These are phyloP conservation scores for Dionaea muscipula DNA, from an alignment of 179 eudicot species.

Conservation along the genomic window DNA sequence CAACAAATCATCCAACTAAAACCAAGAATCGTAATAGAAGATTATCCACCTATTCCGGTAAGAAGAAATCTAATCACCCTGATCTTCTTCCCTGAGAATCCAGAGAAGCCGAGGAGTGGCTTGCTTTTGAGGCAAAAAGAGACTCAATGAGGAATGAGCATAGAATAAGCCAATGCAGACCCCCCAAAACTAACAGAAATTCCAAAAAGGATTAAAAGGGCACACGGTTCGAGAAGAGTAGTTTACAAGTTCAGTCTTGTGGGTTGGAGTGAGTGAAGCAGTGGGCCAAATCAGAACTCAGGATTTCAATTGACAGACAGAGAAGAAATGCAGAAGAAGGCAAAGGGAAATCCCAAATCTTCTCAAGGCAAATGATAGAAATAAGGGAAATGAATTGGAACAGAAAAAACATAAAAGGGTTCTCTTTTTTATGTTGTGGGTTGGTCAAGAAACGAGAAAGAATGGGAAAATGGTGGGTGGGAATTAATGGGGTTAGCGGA, in stretches of 20 bases:
- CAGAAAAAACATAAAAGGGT: conserved; percentile 1
- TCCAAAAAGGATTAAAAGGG: conserved; percentile 11
- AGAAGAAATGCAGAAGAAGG: conserved; percentile 14
- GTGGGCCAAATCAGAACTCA: conserved; percentile 17
- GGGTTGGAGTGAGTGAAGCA: no score
- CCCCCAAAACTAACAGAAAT: conserved; percentile 18
- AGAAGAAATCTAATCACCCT: conserved; percentile 27
- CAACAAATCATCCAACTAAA: conserved; percentile 24
- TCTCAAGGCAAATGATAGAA: conserved; percentile 17
- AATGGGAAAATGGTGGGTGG: conserved; percentile 20
- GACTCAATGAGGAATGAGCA: conserved; percentile 34
- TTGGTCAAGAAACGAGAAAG: conserved; percentile 2
- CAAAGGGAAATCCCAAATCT: conserved; percentile 14
- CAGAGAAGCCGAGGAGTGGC: conserved; percentile 25
- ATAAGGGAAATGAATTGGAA: conserved; percentile 9
- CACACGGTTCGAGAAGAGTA: conserved; percentile 26
- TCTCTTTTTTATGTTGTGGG: conserved; percentile 1
- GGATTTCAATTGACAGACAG: neutral
- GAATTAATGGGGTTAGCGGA: conserved; percentile 9
- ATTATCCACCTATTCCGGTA: conserved; percentile 16
- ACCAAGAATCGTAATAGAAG: conserved; percentile 11
- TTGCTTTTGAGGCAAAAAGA: conserved; percentile 16
- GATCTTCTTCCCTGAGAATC: conserved; percentile 47
- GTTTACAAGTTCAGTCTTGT: conserved; percentile 26
- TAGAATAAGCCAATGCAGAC: conserved; percentile 34